These are phyloP conservation scores for Funneliformis mosseae DNA, from an alignment of 192 early-diverging fungal species.

Conservation along the genomic window DNA sequence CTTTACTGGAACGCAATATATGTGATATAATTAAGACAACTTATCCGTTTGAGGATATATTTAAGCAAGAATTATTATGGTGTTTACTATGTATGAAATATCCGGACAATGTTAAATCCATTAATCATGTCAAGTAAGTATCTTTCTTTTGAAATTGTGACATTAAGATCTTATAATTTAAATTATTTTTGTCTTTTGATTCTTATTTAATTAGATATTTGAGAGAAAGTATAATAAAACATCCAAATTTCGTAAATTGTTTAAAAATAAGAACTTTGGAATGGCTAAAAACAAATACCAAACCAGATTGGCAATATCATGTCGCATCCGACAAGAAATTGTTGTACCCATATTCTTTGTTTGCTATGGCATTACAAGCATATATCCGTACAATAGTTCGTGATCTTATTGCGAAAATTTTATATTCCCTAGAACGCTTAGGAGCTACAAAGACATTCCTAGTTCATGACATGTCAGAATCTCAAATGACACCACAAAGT, in stretches of 20 bases:
- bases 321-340: slow-evolving; percentile 33
- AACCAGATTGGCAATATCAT: slow-evolving; percentile 29
- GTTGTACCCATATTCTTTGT: slow-evolving; percentile 25
- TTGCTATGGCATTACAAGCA: slow-evolving; percentile 21
- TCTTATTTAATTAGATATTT: background rate
- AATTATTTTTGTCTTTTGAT: too few relatives aligned
- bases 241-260: slow-evolving; percentile 10
- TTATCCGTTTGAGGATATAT: slow-evolving; percentile 34
- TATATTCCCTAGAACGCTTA: slow-evolving; percentile 26
- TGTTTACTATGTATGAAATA: slow-evolving; percentile 36
- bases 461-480: background rate
- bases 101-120: slow-evolving; percentile 19
- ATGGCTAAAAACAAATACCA: slow-evolving; percentile 8
- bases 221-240: background rate
- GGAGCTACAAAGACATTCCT: slow-evolving; percentile 20
- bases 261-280: background rate
- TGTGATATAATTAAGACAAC: slow-evolving; percentile 18
- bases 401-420: slow-evolving; percentile 27
- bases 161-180: background rate
- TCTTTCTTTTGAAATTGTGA: background rate
- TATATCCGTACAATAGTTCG: slow-evolving; percentile 26
- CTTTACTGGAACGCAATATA: slow-evolving; percentile 21
- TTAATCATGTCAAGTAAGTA: slow-evolving; percentile 28
- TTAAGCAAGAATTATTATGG: slow-evolving; percentile 35
- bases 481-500: background rate